Conservation (phyloP, 345 rosid species). For the Hibiscus trionum region DNA sequence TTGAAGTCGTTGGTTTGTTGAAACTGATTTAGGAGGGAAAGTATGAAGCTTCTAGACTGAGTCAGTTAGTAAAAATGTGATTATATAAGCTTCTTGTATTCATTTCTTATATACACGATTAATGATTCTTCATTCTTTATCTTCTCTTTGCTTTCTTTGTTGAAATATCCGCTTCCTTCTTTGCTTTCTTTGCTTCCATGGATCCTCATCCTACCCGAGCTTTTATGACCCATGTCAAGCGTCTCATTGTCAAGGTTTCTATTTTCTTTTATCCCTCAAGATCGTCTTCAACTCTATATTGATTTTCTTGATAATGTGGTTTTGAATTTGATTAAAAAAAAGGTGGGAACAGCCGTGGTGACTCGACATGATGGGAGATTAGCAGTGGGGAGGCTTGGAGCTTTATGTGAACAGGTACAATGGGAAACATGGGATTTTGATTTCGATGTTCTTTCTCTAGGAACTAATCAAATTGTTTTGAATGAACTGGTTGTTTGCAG, state of each 20-base stretch:
- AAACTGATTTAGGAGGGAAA: too few species aligned
- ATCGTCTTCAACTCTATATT: background rate
- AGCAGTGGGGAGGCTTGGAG: constrained; percentile 51
- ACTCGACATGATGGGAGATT: constrained; percentile 48
- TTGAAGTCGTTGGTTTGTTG: too few species aligned
- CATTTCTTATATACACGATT: too few species aligned
- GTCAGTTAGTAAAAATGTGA: too few species aligned
- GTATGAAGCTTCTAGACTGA: too few species aligned
- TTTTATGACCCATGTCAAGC: constrained; percentile 41
- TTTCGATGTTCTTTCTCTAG: background rate
- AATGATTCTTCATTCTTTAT: too few species aligned
- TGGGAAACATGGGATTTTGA: background rate
- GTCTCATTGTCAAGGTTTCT: constrained; percentile 39
- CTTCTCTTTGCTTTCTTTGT: too few species aligned
- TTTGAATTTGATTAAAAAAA: background rate
- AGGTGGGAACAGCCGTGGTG: constrained; percentile 61
- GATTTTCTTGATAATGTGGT: background rate
- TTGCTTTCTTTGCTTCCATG: background rate
- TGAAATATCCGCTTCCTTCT: too few species aligned
- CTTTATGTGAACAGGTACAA: constrained; percentile 50
- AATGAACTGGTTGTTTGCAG: constrained; percentile 21
- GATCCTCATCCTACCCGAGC: constrained; percentile 26
- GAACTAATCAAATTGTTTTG: background rate
- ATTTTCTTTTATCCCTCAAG: background rate
- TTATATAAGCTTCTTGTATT: too few species aligned